Evolutionary conservation across 805 yeast genomes (phyloP).

Genomic region (Wickerhamomyces xylosicus): DNA sequence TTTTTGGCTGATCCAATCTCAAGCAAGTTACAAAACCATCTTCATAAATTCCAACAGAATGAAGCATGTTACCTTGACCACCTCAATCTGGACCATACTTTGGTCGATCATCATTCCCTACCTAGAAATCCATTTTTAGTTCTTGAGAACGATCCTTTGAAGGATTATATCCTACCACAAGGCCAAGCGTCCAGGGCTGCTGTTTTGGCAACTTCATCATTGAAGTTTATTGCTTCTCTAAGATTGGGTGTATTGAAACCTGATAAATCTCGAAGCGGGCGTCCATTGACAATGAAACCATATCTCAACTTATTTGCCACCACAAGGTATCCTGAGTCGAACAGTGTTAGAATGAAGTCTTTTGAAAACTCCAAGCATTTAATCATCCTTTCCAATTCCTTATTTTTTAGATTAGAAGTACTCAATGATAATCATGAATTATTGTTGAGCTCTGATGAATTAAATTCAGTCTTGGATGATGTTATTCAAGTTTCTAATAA

Average conservation of each 20-base stretch:
- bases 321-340: slow-evolving; percentile 40
- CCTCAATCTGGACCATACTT: slow-evolving; percentile 27
- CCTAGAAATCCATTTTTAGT: slow-evolving; percentile 75
- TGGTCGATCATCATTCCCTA: slow-evolving; percentile 32
- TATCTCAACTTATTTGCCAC: slow-evolving; percentile 61
- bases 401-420: slow-evolving; percentile 82
- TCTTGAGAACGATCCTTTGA: slow-evolving; percentile 64
- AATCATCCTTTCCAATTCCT: slow-evolving; percentile 68
- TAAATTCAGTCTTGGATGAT: slow-evolving; percentile 52
- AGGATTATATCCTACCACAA: slow-evolving; percentile 41
- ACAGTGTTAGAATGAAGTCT: slow-evolving; percentile 68
- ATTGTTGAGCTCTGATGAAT: slow-evolving; percentile 54
- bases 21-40: slow-evolving; percentile 40
- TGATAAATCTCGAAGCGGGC: slow-evolving; percentile 43
- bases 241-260: slow-evolving; percentile 43
- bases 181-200: slow-evolving; percentile 63
- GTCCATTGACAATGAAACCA: slow-evolving; percentile 57
- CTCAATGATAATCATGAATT: slow-evolving; percentile 58
- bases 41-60: slow-evolving; percentile 32
- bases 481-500: slow-evolving; percentile 58
- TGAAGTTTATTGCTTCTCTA: slow-evolving; percentile 54
- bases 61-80: slow-evolving; percentile 46
- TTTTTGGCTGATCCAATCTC: slow-evolving; percentile 35
- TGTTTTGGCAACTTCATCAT: slow-evolving; percentile 50
- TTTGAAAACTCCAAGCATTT: slow-evolving; percentile 61